Evolutionary conservation across 257 asterid genomes (phyloP), one percentile per base, ranked within the genome.

Genomic region (Solanum tarijense): DNA sequence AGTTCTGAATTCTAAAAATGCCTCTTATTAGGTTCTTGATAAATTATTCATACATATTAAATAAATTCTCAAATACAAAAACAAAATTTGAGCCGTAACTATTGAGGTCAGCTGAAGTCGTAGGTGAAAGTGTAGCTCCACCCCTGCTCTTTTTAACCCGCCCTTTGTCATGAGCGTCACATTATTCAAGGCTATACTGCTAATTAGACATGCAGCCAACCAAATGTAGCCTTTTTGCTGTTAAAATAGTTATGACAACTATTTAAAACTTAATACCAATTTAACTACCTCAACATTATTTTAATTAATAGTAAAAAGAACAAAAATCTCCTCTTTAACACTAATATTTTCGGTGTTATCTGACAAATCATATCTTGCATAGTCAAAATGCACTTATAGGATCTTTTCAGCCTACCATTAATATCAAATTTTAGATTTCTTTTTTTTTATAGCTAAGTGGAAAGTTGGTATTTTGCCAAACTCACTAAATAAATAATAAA

Each of bases 181-280:
- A 16, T 73, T 20, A 34, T 73, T 34, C 39, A 74, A 60, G 81
- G 62, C 13, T 74, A 11, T 14, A 6, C 23, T 3, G n/a, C 0
- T 58, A 58, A 8, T 65, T 12, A 68, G 75, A 84, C 83, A 90
- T 81, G 84, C 87, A 71, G 65, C 90, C 90, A 90, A 88, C 89
- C 84, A 88, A 82, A 82, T 89, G 91, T 69, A 76, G 87, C 69
- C 86, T 83, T 84, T 89, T 46, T 85, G 23, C 11, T 60, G 41
- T 21, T 9, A 79, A 79, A 38, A 76, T 41, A 14, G 38, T 14
- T 4, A 46, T 29, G 41, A 18, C 18, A 48, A 48, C 6, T 82
- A 48, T 82, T 48, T 82, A 82, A 48, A 82, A 9, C 13, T 81
- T 81, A 1, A 9, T 10, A 9, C 2, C 11, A 27, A 29, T 29